Evolutionary conservation across 768 basidiomycete genomes (phyloP).

Genomic region (Pleurotus platypus): DNA sequence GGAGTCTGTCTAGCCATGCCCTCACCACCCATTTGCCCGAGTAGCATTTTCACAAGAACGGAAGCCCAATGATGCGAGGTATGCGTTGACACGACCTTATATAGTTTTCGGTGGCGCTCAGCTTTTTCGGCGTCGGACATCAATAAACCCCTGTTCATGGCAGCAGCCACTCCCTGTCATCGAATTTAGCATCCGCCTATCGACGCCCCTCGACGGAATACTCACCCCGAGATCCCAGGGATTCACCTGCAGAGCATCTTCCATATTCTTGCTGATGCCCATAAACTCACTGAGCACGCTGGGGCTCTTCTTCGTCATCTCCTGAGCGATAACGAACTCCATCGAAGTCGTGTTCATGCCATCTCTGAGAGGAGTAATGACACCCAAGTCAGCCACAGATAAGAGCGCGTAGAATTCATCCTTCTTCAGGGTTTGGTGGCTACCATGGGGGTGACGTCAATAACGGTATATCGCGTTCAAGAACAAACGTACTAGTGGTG

Average conservation of each 20-base stretch:
- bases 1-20: slow-evolving; percentile 84
- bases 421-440: slow-evolving; percentile 95
- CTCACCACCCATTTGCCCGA: slow-evolving; percentile 75
- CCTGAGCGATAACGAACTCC: slow-evolving; percentile 97
- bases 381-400: slow-evolving; percentile 88
- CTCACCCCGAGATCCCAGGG: slow-evolving; percentile 91
- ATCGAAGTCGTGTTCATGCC: slow-evolving; percentile 99
- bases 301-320: slow-evolving; percentile 76
- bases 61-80: slow-evolving; percentile 96
- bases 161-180: slow-evolving; percentile 74
- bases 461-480: neutral
- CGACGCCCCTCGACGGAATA: slow-evolving; percentile 12
- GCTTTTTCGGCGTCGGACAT: slow-evolving; percentile 81
- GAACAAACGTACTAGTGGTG: slow-evolving; percentile 84
- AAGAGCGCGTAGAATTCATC: slow-evolving; percentile 97
- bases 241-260: slow-evolving; percentile 85
- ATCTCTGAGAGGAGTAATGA: slow-evolving; percentile 93
- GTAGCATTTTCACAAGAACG: slow-evolving; percentile 82
- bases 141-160: slow-evolving; percentile 82
- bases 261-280: slow-evolving; percentile 93
- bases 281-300: slow-evolving; percentile 96
- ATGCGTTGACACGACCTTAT: slow-evolving; percentile 86
- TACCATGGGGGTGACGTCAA: slow-evolving; percentile 23
- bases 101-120: slow-evolving; percentile 67
- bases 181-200: slow-evolving; percentile 8